phyloP scores from a whole-genome alignment of 495 filamentous ascomycete genomes.

The Penicillium ucsense region DNA sequence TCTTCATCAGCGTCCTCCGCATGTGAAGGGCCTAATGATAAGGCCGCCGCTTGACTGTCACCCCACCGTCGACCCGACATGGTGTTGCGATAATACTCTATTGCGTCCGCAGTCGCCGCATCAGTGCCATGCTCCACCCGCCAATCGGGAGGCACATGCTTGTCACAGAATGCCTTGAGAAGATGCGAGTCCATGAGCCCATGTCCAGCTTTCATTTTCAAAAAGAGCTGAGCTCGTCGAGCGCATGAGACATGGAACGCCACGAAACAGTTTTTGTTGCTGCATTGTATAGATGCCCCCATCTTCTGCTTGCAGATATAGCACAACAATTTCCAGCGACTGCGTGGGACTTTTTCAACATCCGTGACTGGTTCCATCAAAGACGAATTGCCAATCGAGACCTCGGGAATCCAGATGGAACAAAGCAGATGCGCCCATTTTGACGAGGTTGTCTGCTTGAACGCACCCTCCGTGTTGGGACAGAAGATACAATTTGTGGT shows the following conservation, averaged over 20 bases:
- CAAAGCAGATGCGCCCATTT: constrained; percentile 97
- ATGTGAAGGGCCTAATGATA: constrained; percentile 61
- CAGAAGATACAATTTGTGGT: constrained; percentile 97
- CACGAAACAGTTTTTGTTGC: constrained; percentile 91
- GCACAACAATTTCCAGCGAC: constrained; percentile 85
- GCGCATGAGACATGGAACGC: constrained; percentile 99
- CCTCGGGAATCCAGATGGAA: constrained; percentile 97
- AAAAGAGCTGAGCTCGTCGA: constrained; percentile 71
- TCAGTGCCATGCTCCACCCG: constrained; percentile 74
- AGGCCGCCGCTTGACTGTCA: constrained; percentile 78
- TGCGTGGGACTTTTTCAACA: constrained; percentile 91
- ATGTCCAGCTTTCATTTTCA: constrained; percentile 93
- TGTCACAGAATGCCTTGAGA: constrained; percentile 92
- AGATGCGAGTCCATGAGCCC: constrained; percentile 83
- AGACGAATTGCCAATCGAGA: constrained; percentile 87
- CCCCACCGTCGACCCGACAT: constrained; percentile 87
- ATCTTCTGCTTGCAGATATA: constrained; percentile 97
- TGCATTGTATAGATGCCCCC: constrained; percentile 97
- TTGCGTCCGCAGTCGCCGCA: constrained; percentile 52
- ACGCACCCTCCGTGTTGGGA: constrained; percentile 92
- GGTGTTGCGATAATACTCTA: constrained; percentile 74
- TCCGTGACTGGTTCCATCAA: constrained; percentile 98
- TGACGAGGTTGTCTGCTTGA: constrained; percentile 92
- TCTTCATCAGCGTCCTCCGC: constrained; percentile 28
- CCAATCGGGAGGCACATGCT: constrained; percentile 88